A percentile compares a stretch with the other conserved stretches of the same genome.
These are phyloP conservation scores for Stenocarpella maydis DNA, from an alignment of 2,329 filamentous ascomycete species.

Conservation along the genomic window DNA sequence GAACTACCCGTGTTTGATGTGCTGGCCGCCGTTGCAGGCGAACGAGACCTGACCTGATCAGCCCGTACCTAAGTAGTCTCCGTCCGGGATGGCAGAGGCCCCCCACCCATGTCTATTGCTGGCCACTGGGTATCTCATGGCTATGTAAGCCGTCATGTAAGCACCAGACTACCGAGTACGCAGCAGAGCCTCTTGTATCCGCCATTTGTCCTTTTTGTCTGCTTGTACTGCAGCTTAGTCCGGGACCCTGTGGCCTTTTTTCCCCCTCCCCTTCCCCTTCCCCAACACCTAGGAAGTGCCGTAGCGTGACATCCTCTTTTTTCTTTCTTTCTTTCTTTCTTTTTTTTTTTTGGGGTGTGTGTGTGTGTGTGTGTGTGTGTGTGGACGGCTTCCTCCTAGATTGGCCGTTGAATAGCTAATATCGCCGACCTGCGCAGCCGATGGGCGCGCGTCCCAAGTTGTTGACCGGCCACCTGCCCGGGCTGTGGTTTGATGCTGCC, in stretches of 20 bases:
- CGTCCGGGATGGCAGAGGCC: slow-evolving; percentile 11
- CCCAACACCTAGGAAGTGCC: slow-evolving; percentile 11
- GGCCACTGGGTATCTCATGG: neutral
- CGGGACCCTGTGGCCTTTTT: slow-evolving; percentile 11
- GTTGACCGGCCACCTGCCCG: neutral
- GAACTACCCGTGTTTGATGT: slow-evolving; percentile 13
- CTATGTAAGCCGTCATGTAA: slow-evolving; percentile 32
- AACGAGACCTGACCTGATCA: neutral
- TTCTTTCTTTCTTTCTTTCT: no score
- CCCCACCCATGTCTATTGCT: slow-evolving; percentile 7
- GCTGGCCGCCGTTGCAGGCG: slow-evolving; percentile 24
- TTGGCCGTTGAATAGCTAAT: slow-evolving; percentile 16
- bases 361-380: no score
- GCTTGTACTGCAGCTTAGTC: slow-evolving; percentile 25
- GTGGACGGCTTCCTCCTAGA: slow-evolving; percentile 13
- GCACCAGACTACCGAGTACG: slow-evolving; percentile 16
- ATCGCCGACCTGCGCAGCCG: slow-evolving; percentile 10
- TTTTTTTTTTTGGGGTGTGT: no score
- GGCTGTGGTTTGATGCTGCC: neutral
- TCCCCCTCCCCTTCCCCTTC: no score
- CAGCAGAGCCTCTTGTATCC: slow-evolving; percentile 17
- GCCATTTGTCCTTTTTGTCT: neutral
- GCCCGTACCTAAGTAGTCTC: no score
- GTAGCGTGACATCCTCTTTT: slow-evolving; percentile 10
- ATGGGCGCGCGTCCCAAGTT: neutral